Evolutionary conservation across 2,329 filamentous ascomycete genomes (phyloP), one percentile per base, ranked within the genome.

Genomic region (Escovopsis sp.): DNA sequence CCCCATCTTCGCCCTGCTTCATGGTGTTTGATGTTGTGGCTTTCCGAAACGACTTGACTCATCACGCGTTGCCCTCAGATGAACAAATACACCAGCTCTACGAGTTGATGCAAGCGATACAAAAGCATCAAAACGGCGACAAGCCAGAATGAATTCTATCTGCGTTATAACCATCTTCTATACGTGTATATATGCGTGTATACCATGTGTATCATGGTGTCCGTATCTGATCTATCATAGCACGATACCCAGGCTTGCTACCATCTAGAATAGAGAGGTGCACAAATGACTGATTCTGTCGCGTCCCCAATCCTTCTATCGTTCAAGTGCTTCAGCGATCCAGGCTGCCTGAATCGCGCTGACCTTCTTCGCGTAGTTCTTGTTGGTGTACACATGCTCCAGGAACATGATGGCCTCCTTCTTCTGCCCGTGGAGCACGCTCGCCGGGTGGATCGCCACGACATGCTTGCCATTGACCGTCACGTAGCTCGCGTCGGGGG

Each of bases 11-110:
- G 50, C 37, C 5, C 5, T 20, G 20, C 20, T 20, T 6, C 20
- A 6, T 20, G 20, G 6, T 20, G 20, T 20, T 20, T 20, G 20
- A 20, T 20, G 20, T 20, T 20, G 20, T 6, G 20, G 20, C 20
- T 20, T 20, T 20, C 6, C 20, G 6, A 4, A 6, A 20, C 2
- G 20, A 20, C 20, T 14, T 39, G 16, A 33, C 32, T 14, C 9
- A 20, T 29, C 27, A 35, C 35, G 31, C 20, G 13, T 34, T 20
- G 30, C 12, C 6, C 6, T 14, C 29, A 94, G 87, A 96, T 58
- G 83, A 96, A 58, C 91, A 98, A 64, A 68, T 96, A 40, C 84
- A 81, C 2, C 91, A 98, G 61, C 65, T 98, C 51, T 95, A 95
- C 57, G 89, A 96, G 58, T 68, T 98, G 43, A 93, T 95, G 86